These are phyloP conservation scores for Lasiosphaeriaceae sp. DNA, from an alignment of 495 filamentous ascomycete genomes.

Conservation along the genomic window DNA sequence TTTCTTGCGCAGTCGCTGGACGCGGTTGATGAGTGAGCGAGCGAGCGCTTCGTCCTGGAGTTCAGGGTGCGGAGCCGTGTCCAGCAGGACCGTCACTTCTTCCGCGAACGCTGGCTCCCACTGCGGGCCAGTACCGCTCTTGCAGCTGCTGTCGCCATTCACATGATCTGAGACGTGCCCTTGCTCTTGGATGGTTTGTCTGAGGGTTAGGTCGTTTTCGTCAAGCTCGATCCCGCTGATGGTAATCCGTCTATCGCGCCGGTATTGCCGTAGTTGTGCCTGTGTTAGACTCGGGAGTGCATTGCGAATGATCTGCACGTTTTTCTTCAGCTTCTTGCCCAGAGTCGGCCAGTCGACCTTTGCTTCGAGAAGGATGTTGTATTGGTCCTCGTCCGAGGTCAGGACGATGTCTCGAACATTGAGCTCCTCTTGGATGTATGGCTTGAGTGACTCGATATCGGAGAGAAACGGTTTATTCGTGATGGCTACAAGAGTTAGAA, in stretches of 20 bases:
- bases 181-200: slow-evolving; percentile 65
- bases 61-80: slow-evolving; percentile 37
- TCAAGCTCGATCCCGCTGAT: slow-evolving; percentile 81
- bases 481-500: slow-evolving; percentile 69
- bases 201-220: slow-evolving; percentile 78
- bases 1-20: slow-evolving; percentile 44
- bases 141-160: too few species aligned
- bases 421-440: slow-evolving; percentile 87
- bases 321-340: slow-evolving; percentile 96
- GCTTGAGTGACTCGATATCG: slow-evolving; percentile 77
- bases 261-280: slow-evolving; percentile 70
- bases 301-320: slow-evolving; percentile 83
- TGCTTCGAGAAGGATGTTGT: slow-evolving; percentile 86
- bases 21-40: slow-evolving; percentile 42
- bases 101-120: slow-evolving; percentile 78
- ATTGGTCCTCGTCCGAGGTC: slow-evolving; percentile 80
- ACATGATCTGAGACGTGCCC: slow-evolving; percentile 36
- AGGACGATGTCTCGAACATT: slow-evolving; percentile 85
- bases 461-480: slow-evolving; percentile 74
- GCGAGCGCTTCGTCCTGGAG: slow-evolving; percentile 40
- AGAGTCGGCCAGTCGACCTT: slow-evolving; percentile 88
- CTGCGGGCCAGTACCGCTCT: too few species aligned
- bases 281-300: slow-evolving; percentile 75
- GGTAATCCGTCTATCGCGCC: slow-evolving; percentile 62
- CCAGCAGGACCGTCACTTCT: slow-evolving; percentile 52